These are phyloP conservation scores for Citrus inodora DNA, from an alignment of 345 rosid species.

Conservation along the genomic window DNA sequence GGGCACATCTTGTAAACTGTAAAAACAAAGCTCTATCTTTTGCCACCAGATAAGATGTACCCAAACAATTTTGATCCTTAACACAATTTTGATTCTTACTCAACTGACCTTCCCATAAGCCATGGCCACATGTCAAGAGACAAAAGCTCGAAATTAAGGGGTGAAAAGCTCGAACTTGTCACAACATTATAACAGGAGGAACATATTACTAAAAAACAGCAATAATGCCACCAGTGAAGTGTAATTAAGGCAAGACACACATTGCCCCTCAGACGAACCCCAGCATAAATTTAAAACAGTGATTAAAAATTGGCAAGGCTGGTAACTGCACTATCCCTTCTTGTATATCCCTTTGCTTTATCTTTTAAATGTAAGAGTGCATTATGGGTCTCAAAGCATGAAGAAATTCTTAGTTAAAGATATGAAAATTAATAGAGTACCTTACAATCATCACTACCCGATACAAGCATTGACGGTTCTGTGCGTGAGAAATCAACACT, in stretches of 20 bases:
- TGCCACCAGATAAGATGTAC: background rate
- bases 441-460: conserved; percentile 99
- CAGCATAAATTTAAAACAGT: background rate
- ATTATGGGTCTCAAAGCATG: conserved; percentile 19
- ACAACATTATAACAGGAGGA: background rate
- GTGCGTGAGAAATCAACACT: conserved; percentile 95
- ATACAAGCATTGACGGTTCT: conserved; percentile 94
- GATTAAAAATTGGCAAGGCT: background rate
- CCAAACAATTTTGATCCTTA: background rate
- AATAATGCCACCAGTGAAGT: too few species aligned
- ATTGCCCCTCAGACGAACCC: background rate
- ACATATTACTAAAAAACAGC: background rate
- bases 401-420: conserved; percentile 8
- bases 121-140: background rate
- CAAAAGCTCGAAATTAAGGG: background rate
- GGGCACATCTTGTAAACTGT: background rate
- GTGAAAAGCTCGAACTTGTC: background rate
- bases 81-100: background rate
- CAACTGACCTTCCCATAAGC: background rate
- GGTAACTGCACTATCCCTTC: background rate
- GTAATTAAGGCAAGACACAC: background rate
- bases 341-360: background rate
- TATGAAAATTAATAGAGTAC: conserved; percentile 29
- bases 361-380: conserved; percentile 1
- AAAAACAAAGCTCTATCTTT: background rate